These are phyloP conservation scores for Macadamia integrifolia DNA, from an alignment of 164 flowering plant genomes.

Conservation along the genomic window DNA sequence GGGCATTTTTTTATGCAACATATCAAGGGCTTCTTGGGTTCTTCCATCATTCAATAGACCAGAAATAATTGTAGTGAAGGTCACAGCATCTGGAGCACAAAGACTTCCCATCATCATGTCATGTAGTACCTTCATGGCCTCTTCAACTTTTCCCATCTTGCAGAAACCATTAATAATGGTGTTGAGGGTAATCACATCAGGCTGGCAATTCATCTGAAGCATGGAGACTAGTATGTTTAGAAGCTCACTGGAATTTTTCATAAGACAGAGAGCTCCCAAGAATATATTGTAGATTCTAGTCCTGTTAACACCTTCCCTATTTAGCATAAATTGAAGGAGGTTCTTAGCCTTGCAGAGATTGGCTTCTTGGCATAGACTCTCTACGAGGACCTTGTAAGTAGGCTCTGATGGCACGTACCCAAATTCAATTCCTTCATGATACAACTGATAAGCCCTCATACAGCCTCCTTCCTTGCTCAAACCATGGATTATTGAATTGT, in stretches of 20 bases:
- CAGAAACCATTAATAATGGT: slow-evolving; percentile 79
- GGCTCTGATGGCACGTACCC: slow-evolving; percentile 61
- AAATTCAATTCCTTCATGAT: slow-evolving; percentile 60
- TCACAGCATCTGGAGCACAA: slow-evolving; percentile 73
- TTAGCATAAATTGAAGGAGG: slow-evolving; percentile 55
- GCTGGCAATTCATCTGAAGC: slow-evolving; percentile 68
- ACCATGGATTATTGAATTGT: slow-evolving; percentile 75
- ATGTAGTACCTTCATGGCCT: slow-evolving; percentile 58
- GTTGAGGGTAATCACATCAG: slow-evolving; percentile 77
- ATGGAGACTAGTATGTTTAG: slow-evolving; percentile 63
- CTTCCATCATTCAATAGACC: slow-evolving; percentile 58
- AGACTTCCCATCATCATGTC: slow-evolving; percentile 74
- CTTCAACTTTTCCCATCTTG: slow-evolving; percentile 60
- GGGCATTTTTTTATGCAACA: slow-evolving; percentile 49
- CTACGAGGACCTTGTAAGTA: slow-evolving; percentile 63
- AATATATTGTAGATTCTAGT: slow-evolving; percentile 80
- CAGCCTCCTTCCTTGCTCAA: slow-evolving; percentile 69
- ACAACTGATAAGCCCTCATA: slow-evolving; percentile 84
- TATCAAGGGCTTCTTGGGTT: slow-evolving; percentile 46
- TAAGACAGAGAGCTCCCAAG: slow-evolving; percentile 62
- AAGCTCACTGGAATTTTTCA: slow-evolving; percentile 71
- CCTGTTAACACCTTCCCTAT: slow-evolving; percentile 32
- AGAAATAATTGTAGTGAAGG: slow-evolving; percentile 62
- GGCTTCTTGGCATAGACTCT: slow-evolving; percentile 54
- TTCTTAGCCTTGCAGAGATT: slow-evolving; percentile 61